Base-by-base conservation (phyloP, 768 basidiomycete genomes). In the Antrodiella citrinella region DNA sequence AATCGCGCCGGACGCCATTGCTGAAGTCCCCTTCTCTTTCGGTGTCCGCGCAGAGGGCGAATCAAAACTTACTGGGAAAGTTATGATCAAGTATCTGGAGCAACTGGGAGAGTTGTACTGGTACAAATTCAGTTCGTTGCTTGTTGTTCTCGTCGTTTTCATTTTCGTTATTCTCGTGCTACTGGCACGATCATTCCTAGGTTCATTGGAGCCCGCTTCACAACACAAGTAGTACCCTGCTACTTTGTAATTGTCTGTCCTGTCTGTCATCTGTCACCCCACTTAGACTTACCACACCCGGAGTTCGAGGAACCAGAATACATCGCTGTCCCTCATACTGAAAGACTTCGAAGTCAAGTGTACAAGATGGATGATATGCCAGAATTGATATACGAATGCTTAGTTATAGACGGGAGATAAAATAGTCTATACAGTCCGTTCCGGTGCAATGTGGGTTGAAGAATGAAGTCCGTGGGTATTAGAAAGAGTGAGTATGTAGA, bases 11-110 rank as follows among this genome's bases (percentile, higher is more conserved):
- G 23, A 55, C 41, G 60, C 59, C 22, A 61, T 64, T 42, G 60
- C 62, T 3, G 62, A 64, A 47, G 62, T 64, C 45, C 62, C 62
- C 12, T 64, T 62, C 55, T 59, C 60, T 19, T 64, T 62, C 44
- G 62, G 62, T 19, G 57, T 62, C n/a, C 60, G 62, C 47, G 45
- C 62, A 4, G 60, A 57, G 52, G 62, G 60, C 56, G 62, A 64
- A 50, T 58, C 54, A 20, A 64, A 64, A 52, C 62, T 63, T n/a
- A 59, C 57, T 4, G 57, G 62, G 51, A 63, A 63, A 51, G 62
- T 63, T 44, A 63, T 63, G 57, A 24, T 61, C 22, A 57, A 56
- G 50, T 63, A 63, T 45, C 57, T 63, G 38, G 58, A 59, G 53
- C 62, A 63, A 54, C 58, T 63, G 26, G 58, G 49, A 18, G 62